Base-by-base conservation (phyloP, 257 asterid genomes). In the Lantana camara region DNA sequence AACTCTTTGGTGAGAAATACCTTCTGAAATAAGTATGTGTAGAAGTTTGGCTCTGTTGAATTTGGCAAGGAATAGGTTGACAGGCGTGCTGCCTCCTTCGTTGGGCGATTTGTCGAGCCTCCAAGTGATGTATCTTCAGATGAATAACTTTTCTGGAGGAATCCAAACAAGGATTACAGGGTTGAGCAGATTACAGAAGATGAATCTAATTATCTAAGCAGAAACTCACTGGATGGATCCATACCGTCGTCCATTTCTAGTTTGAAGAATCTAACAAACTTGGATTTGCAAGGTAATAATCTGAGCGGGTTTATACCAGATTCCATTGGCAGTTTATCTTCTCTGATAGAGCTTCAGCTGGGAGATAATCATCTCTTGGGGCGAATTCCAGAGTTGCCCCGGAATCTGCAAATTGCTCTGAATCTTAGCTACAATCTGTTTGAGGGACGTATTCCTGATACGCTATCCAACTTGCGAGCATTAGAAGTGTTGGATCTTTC, bases 401-500 rank as follows among this genome's bases (percentile, higher is more conserved):
- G 4, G 5, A 64, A 32, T 0, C 78, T 88, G 67, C 91, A 79
- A 63, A 88, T 90, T 40, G 75, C 91, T 27, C 58, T 90, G 75
- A 85, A 88, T 76, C 86, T 90, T 69, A 85, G 97, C 86, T 56
- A 52, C 59, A 90, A 90, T 78, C 73, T 68, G 71, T 90, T 88
- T 38, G 34, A 0, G 30, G 96, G 91, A 20, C 45, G 16, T 32
- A 80, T 90, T 59, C 96, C 97, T 0, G 0, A 0, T 32, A 64
- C 70, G 21, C 49, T 90, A 1, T 60, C 86, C 19, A 50, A 60
- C 67, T 74, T 82, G 68, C 4, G 12, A 9, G 56, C 38, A 17
- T 72, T 90, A 74, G 97, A 90, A 66, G 87, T 88, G 62, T 74
- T 91, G 84, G 97, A 91, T 73, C 93, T 91, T 32, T 91, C 96